Conservation (phyloP, 2,329 filamentous ascomycete genomes). For the Ascocoryne sarcoides region DNA sequence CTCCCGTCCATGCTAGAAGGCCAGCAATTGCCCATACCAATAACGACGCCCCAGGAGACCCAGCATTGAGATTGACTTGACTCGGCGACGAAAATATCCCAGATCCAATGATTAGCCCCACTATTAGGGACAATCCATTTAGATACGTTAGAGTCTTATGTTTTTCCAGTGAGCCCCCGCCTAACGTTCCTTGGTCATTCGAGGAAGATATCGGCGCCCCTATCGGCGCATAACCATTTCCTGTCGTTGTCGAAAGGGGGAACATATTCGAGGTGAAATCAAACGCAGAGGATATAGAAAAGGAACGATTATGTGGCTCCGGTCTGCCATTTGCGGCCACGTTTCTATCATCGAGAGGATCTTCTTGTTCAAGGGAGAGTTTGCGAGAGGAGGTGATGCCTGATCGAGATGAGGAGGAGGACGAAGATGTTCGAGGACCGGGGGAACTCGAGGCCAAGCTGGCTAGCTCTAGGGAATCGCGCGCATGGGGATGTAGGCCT, state of each 20-base stretch:
- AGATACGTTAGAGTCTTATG: conserved; percentile 93
- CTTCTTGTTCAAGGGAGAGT: conserved; percentile 79
- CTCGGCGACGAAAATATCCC: conserved; percentile 94
- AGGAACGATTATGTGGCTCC: conserved; percentile 54
- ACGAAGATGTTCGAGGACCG: conserved; percentile 48
- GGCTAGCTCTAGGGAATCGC: conserved; percentile 94
- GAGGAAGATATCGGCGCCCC: conserved; percentile 60
- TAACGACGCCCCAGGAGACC: conserved; percentile 80
- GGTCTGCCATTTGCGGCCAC: conserved; percentile 34
- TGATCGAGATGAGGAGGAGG: conserved; percentile 71
- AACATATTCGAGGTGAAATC: conserved; percentile 93
- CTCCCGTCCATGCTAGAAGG: conserved; percentile 92
- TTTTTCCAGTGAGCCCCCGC: conserved; percentile 80
- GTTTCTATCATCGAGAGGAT: conserved; percentile 61
- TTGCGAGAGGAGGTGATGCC: conserved; percentile 88
- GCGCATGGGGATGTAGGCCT: conserved; percentile 31
- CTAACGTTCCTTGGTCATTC: conserved; percentile 47
- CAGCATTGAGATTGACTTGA: conserved; percentile 84
- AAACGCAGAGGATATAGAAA: conserved; percentile 87
- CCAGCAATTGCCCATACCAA: conserved; percentile 90
- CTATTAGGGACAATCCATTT: conserved; percentile 83
- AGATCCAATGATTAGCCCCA: conserved; percentile 90
- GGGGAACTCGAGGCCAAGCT: conserved; percentile 82
- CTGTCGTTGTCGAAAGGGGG: conserved; percentile 75
- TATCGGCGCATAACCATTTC: conserved; percentile 73